Base-by-base conservation (phyloP, 176 grass and related monocot species). In the Poa pratensis region DNA sequence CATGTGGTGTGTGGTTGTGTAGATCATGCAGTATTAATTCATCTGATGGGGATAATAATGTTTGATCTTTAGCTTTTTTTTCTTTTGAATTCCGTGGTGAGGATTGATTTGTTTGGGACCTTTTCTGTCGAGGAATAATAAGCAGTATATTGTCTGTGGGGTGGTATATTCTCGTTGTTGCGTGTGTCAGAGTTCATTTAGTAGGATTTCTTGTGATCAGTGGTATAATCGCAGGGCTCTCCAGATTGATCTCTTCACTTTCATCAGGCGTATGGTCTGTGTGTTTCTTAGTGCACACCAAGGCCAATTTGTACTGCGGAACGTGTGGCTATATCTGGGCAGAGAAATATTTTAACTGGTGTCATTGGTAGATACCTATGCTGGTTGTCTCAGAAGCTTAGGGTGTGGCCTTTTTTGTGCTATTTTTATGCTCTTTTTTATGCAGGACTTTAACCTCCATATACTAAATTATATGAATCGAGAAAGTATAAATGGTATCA, bases 1-100 rank as follows among this genome's bases (percentile, higher is more conserved):
- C 59, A 69, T 84, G 76, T 78, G 77, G 76, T 92, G 77, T 87
- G 80, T 89, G 82, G 84, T 78, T 83, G 78, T 83, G 90, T 92
- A 92, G 87, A 90, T 86, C 84, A 70, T 40, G 79, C 84, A 79
- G 70, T 92, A 80, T 83, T 86, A 82, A 85, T 92, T 92, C 76
- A 80, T 88, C 84, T 90, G 87, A 79, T 75, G 90, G 87, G 87
- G 73, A 79, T 85, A 92, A 90, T 92, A 90, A 92, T 77, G 66
- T 78, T 63, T 62, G 35, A 51, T 82, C 52, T 28, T 50, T 74
- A 74, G 45, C 24, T 74, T 80, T 88, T 22, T 51, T 51, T 58
- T 85, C 10, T 53, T 84, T 52, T 69, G 66, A 70, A 83, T 88
- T 92, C 79, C 9, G 23, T 92, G 82, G 82, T 58, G 86, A 83